Evolutionary conservation across 176 grass and related monocot genomes (phyloP).

Genomic region (Rhynchospora pubera): DNA sequence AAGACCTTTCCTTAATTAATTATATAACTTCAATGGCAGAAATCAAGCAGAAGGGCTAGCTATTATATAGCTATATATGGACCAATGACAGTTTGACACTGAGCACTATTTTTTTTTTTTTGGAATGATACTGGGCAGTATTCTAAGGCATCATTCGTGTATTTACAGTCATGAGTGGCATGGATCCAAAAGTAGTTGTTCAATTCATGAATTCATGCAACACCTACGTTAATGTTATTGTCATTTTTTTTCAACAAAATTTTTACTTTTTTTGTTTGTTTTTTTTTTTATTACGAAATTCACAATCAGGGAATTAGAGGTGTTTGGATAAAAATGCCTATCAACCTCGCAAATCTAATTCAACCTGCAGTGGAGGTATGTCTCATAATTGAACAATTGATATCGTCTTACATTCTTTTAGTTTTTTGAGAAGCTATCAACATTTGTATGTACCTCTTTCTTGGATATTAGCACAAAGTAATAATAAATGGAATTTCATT

Average conservation of each 20-base stretch:
- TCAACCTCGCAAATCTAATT: conserved; percentile 78
- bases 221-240: neutral
- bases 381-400: conserved; percentile 2
- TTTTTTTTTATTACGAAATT: neutral
- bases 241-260: neutral
- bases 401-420: neutral
- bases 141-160: neutral
- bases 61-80: neutral
- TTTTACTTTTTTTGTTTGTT: too few species aligned
- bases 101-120: neutral
- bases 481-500: neutral
- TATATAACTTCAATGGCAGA: neutral
- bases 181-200: neutral
- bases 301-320: conserved; percentile 68
- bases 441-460: neutral
- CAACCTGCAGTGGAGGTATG: conserved; percentile 76
- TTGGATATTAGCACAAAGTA: neutral
- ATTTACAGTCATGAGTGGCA: neutral
- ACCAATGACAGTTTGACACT: neutral
- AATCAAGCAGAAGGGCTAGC: neutral
- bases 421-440: neutral
- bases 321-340: conserved; percentile 91
- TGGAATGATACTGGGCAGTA: neutral
- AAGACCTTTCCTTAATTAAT: neutral
- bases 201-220: neutral